Conservation (phyloP, 164 flowering plant genomes). For the Umbellularia californica region DNA sequence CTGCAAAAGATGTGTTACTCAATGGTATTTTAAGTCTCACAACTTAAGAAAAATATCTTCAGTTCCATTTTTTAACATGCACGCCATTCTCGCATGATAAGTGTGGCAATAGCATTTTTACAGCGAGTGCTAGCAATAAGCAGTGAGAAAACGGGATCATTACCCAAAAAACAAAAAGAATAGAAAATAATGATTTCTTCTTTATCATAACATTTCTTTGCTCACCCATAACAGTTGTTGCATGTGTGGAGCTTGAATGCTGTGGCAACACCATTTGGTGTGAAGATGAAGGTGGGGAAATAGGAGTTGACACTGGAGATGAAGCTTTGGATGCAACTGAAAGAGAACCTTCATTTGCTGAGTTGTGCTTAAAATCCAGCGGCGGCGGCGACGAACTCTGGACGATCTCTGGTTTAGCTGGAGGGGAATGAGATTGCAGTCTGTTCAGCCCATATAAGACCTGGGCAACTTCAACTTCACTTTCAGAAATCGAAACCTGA, state of each 20-base stretch:
- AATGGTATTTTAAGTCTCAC: neutral
- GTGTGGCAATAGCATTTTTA: neutral
- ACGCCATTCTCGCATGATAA: neutral
- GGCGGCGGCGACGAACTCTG: conserved; percentile 4
- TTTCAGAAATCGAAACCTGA: conserved; percentile 16
- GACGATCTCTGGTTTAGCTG: conserved; percentile 8
- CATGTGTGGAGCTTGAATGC: neutral
- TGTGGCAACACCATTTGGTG: conserved; percentile 5
- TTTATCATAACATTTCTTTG: neutral
- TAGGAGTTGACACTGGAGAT: conserved; percentile 9
- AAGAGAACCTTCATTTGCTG: conserved; percentile 9
- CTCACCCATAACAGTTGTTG: conserved; percentile 10
- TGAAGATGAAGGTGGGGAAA: conserved; percentile 7
- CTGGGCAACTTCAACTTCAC: conserved; percentile 21
- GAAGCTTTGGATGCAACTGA: conserved; percentile 9
- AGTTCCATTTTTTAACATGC: neutral
- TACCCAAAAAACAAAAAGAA: neutral
- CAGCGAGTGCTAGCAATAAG: too few species aligned
- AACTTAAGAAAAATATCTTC: neutral
- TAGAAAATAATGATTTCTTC: neutral
- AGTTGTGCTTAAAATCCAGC: conserved; percentile 3
- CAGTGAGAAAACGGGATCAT: neutral
- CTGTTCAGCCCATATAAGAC: conserved; percentile 10
- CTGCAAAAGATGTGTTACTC: conserved; percentile 7
- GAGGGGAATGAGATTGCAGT: conserved; percentile 15